Evolutionary conservation across 2,329 filamentous ascomycete species (phyloP).

Genomic region (Phialophora macrospora): DNA sequence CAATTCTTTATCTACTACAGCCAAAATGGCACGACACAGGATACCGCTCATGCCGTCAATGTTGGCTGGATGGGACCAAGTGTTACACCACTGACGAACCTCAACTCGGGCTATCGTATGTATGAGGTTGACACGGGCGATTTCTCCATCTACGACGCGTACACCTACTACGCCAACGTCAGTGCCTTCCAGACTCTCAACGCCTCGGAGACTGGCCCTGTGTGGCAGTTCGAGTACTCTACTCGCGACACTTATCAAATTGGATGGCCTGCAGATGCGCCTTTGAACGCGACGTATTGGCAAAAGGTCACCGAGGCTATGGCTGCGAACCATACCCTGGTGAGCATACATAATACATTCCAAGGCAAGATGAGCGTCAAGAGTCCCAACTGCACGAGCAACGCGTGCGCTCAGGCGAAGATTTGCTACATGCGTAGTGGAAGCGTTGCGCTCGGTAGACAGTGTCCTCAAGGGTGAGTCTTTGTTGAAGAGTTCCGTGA

Average conservation of each 20-base stretch:
- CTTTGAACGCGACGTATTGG: conserved; percentile 65
- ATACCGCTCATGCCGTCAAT: conserved; percentile 51
- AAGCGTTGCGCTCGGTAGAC: conserved; percentile 56
- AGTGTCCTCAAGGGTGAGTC: conserved; percentile 58
- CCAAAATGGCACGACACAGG: conserved; percentile 55
- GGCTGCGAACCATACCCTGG: conserved; percentile 57
- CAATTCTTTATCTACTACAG: conserved; percentile 61
- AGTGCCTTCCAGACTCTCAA: conserved; percentile 49
- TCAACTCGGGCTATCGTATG: conserved; percentile 60
- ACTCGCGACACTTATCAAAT: conserved; percentile 57
- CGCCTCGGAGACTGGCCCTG: conserved; percentile 50
- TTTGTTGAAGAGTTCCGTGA: conserved; percentile 1
- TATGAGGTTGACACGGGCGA: conserved; percentile 61
- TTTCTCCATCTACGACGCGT: conserved; percentile 60
- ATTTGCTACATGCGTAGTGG: conserved; percentile 65
- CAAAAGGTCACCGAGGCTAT: conserved; percentile 63
- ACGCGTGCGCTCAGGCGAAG: conserved; percentile 59
- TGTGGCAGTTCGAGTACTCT: conserved; percentile 57
- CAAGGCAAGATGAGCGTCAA: conserved; percentile 59
- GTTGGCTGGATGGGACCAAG: conserved; percentile 59
- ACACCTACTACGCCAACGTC: conserved; percentile 61
- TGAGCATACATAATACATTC: conserved; percentile 56
- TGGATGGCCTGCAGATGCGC: conserved; percentile 54
- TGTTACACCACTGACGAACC: conserved; percentile 59
- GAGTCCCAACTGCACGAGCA: conserved; percentile 59